Conservation (phyloP, 163 green algal genomes). For the Coccomyxa subellipsoidea region DNA sequence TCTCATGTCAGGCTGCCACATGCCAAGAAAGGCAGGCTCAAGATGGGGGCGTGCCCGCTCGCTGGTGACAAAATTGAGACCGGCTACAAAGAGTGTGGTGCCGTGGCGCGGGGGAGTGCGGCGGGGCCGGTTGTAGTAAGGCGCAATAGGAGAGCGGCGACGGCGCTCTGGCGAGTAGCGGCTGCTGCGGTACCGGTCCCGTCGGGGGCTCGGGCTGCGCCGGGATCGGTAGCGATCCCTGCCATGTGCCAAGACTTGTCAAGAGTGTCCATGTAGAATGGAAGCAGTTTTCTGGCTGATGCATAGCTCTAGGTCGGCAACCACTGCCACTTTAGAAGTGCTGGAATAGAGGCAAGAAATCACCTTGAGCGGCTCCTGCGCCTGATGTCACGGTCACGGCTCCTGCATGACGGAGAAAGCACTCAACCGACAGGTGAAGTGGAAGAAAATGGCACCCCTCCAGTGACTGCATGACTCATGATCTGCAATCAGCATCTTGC, state of each 20-base stretch:
- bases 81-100: constrained; percentile 55
- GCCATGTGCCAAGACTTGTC: not conserved
- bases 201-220: constrained; percentile 13
- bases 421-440: not conserved
- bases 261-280: too few relatives aligned
- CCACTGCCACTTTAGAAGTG: too few relatives aligned
- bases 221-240: constrained; percentile 14
- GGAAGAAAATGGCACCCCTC: too few relatives aligned
- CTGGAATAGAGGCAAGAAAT: not conserved
- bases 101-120: constrained; percentile 35
- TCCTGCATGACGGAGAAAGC: not conserved
- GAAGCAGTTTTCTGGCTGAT: too few relatives aligned
- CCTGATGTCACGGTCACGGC: constrained; percentile 4
- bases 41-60: constrained; percentile 37
- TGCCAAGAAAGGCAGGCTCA: not conserved
- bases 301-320: too few relatives aligned
- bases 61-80: constrained; percentile 55
- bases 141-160: not conserved
- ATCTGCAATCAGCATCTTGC: not conserved
- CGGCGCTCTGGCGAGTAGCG: not conserved
- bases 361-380: not conserved
- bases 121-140: constrained; percentile 14
- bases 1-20: too few relatives aligned
- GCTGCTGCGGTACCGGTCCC: not conserved
- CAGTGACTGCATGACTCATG: not conserved